These are phyloP conservation scores for Lactuca saligna DNA, from an alignment of 129 eudicot genomes.

Conservation along the genomic window DNA sequence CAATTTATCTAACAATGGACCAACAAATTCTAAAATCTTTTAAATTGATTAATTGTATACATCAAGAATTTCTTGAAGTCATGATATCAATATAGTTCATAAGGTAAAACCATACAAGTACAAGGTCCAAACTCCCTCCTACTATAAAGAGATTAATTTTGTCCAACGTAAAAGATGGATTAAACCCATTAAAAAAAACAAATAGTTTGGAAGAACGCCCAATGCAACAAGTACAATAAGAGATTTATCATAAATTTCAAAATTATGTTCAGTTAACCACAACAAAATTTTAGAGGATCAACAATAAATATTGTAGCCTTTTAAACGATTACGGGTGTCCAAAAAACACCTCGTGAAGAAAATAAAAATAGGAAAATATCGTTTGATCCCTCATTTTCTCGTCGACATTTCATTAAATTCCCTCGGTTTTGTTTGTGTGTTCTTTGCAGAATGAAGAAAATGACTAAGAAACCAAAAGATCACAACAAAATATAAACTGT, in stretches of 20 bases:
- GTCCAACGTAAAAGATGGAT: background rate
- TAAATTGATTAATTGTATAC: background rate
- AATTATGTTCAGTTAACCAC: background rate
- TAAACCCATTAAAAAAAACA: constrained; percentile 8
- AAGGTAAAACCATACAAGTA: background rate
- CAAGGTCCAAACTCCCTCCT: too few species aligned
- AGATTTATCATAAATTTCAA: too few species aligned
- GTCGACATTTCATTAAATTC: too few species aligned
- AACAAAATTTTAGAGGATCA: too few species aligned
- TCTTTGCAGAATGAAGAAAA: background rate
- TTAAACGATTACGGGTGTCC: too few species aligned
- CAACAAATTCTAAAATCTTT: background rate
- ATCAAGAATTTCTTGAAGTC: background rate
- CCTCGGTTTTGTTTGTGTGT: too few species aligned
- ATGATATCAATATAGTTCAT: background rate
- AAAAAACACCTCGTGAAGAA: too few species aligned
- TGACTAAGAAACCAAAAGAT: background rate
- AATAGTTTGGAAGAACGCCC: background rate
- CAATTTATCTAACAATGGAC: background rate
- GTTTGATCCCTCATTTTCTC: rapidly evolving
- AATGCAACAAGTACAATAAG: background rate
- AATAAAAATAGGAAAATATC: too few species aligned
- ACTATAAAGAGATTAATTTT: too few species aligned
- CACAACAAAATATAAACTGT: constrained; percentile 1
- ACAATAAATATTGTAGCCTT: too few species aligned